Percentiles rank a stretch among this genome's conserved stretches.
Conservation (phyloP, 441 rosid species). For the Isatis lusitanica region DNA sequence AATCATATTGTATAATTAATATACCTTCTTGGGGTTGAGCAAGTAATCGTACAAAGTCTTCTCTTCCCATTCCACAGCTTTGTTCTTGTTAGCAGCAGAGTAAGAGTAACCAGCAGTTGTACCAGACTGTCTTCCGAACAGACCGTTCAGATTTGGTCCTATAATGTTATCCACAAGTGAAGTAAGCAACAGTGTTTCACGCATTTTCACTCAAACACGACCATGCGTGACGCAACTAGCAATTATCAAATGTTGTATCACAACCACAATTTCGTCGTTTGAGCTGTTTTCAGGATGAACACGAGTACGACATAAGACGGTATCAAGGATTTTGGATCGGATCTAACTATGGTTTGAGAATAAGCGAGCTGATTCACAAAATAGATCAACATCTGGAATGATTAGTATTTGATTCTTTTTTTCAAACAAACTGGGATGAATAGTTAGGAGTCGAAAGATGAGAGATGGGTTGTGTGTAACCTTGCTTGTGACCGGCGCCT, state of each 20-base stretch:
- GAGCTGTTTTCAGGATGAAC: too few relatives aligned
- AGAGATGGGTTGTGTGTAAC: constrained; percentile 35
- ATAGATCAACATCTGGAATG: not conserved
- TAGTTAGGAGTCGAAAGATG: not conserved
- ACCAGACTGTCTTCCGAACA: constrained; percentile 61
- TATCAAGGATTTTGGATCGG: constrained; percentile 11
- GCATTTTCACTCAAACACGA: not conserved
- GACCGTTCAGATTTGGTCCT: constrained; percentile 56
- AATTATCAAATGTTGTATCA: not conserved
- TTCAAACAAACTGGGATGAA: too few relatives aligned
- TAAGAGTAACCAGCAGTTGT: constrained; percentile 64
- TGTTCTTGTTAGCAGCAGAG: constrained; percentile 63
- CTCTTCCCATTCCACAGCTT: constrained; percentile 62
- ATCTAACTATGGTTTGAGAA: constrained; percentile 4
- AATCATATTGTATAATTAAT: not conserved
- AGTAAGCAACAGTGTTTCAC: not conserved
- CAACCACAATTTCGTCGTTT: not conserved
- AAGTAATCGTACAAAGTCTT: constrained; percentile 51
- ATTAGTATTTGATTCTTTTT: not conserved
- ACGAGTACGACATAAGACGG: not conserved
- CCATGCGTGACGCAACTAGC: not conserved
- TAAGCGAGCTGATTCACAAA: not conserved
- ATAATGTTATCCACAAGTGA: not conserved
- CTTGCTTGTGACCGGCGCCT: constrained; percentile 94
- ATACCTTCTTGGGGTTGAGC: constrained; percentile 35